Percentiles rank a stretch among this genome's conserved stretches.
Evolutionary conservation across 106 monocot genomes (phyloP).

Genomic region (Ottelia alismoides): DNA sequence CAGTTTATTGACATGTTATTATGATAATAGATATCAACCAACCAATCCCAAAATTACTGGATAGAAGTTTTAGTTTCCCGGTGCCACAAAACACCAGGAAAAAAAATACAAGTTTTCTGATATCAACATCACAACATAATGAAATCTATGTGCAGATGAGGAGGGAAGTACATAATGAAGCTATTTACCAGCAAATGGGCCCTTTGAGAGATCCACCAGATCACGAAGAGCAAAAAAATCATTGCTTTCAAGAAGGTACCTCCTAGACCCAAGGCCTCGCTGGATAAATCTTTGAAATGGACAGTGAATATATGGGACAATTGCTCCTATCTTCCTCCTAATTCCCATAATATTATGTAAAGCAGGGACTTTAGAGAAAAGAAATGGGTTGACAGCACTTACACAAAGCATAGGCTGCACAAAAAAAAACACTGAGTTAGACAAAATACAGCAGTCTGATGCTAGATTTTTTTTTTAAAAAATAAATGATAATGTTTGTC

Average conservation of each 20-base stretch:
- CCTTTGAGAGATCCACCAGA: constrained; percentile 95
- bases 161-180: not conserved
- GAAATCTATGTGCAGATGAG: not conserved
- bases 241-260: constrained; percentile 78
- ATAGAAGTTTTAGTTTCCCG: too few species aligned
- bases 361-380: constrained; percentile 86
- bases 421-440: constrained; percentile 9
- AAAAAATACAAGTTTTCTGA: not conserved
- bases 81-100: too few species aligned
- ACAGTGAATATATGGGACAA: constrained; percentile 75
- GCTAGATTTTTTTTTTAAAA: too few species aligned
- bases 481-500: too few species aligned
- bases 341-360: constrained; percentile 67
- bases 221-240: constrained; percentile 94
- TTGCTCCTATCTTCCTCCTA: constrained; percentile 81
- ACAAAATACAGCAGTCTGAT: too few species aligned
- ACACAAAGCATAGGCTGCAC: constrained; percentile 97
- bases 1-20: not conserved
- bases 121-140: not conserved
- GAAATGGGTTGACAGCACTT: constrained; percentile 87
- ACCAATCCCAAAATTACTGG: not conserved
- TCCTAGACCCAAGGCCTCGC: constrained; percentile 59
- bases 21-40: not conserved
- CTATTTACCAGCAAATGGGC: constrained; percentile 78
- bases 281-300: constrained; percentile 60